Evolutionary conservation across 345 rosid species (phyloP).

Genomic region (Eucalyptus tenuipes): DNA sequence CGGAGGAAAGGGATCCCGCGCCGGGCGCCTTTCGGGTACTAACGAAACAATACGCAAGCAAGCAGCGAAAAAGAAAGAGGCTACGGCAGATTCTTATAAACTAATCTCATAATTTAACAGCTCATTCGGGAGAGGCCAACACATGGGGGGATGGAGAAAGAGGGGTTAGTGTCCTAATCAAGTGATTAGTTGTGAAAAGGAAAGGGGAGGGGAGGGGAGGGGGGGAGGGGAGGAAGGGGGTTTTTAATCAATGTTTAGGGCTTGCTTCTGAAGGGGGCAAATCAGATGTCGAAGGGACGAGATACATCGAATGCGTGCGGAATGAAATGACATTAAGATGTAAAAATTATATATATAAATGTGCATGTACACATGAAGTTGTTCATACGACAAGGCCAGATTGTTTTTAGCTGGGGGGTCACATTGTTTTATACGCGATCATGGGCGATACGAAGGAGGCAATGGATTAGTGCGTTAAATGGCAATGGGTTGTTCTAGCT

Average conservation of each 20-base stretch:
- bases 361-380: not conserved
- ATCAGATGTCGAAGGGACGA: not conserved
- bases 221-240: not conserved
- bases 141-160: not conserved
- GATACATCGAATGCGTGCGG: not conserved
- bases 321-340: not conserved
- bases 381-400: not conserved
- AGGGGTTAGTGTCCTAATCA: not conserved
- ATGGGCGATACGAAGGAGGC: not conserved
- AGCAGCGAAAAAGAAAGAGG: not conserved
- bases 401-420: not conserved
- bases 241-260: not conserved
- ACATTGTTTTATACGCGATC: not conserved
- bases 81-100: not conserved
- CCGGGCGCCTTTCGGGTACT: slow-evolving; percentile 25
- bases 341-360: not conserved
- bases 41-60: not conserved
- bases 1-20: slow-evolving; percentile 35
- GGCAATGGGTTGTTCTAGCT: not conserved
- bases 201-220: not conserved
- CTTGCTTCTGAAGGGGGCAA: not conserved
- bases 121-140: not conserved
- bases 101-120: not conserved
- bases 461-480: not conserved
- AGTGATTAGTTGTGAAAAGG: not conserved